A percentile compares a stretch with the other conserved stretches of the same genome.
Conservation (phyloP, 2,329 filamentous ascomycete genomes). For the Colletotrichum tanaceti region DNA sequence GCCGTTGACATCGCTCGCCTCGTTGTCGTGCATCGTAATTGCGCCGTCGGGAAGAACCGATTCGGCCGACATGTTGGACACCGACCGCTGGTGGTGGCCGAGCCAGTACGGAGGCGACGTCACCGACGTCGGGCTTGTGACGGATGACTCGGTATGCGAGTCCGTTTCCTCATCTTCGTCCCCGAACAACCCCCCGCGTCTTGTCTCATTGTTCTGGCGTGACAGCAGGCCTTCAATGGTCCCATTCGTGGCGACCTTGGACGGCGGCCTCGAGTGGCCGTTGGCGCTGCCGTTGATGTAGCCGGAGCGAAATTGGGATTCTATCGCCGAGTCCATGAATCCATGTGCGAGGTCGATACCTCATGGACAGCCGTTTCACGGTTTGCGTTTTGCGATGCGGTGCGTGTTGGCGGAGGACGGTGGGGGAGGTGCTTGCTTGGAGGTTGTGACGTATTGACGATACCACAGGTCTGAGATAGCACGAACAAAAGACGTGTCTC, state of each 20-base stretch:
- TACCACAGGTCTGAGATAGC: constrained; percentile 20
- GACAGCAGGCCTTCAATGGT: constrained; percentile 29
- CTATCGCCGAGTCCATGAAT: constrained; percentile 41
- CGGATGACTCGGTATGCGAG: constrained; percentile 31
- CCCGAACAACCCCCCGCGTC: constrained; percentile 31
- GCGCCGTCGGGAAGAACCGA: constrained; percentile 63
- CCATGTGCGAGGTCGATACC: constrained; percentile 39
- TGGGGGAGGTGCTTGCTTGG: constrained; percentile 4
- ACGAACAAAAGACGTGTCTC: constrained; percentile 22
- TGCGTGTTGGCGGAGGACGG: background rate
- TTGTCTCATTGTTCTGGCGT: constrained; percentile 29
- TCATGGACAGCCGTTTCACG: constrained; percentile 27
- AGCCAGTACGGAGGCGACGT: constrained; percentile 60
- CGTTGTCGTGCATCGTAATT: constrained; percentile 73
- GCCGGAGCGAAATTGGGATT: constrained; percentile 37
- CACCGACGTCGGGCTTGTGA: constrained; percentile 44
- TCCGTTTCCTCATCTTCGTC: constrained; percentile 36
- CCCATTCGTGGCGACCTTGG: constrained; percentile 24
- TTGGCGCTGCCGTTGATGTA: constrained; percentile 26
- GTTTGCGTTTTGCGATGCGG: constrained; percentile 14
- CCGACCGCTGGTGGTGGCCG: constrained; percentile 51
- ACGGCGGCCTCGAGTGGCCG: constrained; percentile 21
- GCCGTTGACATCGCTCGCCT: constrained; percentile 62
- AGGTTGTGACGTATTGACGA: constrained; percentile 35
- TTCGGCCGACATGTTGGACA: constrained; percentile 58